Evolutionary conservation across 441 rosid species (phyloP), one percentile per base, ranked within the genome.

Genomic region (Syzygium malaccense): DNA sequence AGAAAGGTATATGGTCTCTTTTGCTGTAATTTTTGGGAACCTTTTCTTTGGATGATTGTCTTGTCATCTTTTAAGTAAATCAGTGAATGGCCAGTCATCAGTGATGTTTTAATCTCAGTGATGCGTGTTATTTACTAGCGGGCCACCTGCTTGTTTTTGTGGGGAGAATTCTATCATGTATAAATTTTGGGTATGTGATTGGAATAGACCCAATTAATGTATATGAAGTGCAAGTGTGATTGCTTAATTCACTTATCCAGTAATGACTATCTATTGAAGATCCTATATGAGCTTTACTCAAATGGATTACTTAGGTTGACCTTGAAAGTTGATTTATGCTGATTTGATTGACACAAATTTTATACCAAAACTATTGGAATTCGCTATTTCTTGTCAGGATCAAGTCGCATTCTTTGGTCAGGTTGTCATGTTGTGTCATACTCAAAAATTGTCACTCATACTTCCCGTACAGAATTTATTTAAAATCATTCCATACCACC

Each of bases 1-100:
- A 92, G 84, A 97, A 95, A 93, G 97, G 99, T 96, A 91, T 78
- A 10, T 87, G 55, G n/a, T 41, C 86, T 55, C 45, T 55, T 32
- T 30, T 28, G 25, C 11, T 83, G 49, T 68, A 53, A 32, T 78
- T 60, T 68, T 88, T 86, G 49, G 51, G 64, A 14, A 23, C n/a
- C 51, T 85, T 55, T 33, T 49, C 51, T 54, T 85, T 55, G 48
- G 45, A 41, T 85, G n/a, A 53, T 58, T 28, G 18, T 56, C 26
- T 85, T 85, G 58, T 85, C 51, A 75, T 55, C 12, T 23, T 45
- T 85, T 55, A 56, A 56, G 58, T 37, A 32, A 53, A 55, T 85
- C 51, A 55, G 4, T 85, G 48, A 85, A 41, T 85, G 57, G 41
- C 64, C 64, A 33, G 62, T 55, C 48, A 41, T 85, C 57, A 23